Conservation (phyloP, 176 grass and related monocot species). For the Stipa capillata region DNA sequence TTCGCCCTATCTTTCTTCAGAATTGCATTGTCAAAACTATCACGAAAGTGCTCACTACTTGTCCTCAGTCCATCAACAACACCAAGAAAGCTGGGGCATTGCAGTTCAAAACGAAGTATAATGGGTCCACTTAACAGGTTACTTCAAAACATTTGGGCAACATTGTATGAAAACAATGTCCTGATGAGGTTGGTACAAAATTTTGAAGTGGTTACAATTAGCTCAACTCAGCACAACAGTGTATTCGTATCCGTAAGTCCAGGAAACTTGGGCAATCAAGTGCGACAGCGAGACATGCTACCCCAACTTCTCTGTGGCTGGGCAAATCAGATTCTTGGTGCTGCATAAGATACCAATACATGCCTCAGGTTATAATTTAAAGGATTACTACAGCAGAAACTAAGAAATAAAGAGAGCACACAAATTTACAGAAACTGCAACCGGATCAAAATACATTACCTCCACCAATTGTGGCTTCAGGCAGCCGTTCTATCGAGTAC, state of each 20-base stretch:
- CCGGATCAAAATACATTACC: conserved; percentile 28
- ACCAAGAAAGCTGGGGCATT: neutral
- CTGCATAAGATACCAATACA: conserved; percentile 26
- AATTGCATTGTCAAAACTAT: too few relatives aligned
- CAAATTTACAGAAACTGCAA: neutral
- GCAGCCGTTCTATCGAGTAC: conserved; percentile 82
- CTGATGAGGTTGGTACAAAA: neutral
- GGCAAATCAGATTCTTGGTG: conserved; percentile 57
- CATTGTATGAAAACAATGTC: neutral
- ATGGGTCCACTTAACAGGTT: neutral
- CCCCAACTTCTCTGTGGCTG: neutral
- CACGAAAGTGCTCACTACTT: too few relatives aligned
- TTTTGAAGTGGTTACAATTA: neutral
- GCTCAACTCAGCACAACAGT: neutral
- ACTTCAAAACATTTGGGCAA: neutral
- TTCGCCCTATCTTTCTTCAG: too few relatives aligned
- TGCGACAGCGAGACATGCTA: neutral
- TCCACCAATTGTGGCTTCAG: conserved; percentile 91
- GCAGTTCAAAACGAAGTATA: neutral
- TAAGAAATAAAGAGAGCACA: neutral
- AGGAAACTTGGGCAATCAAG: neutral
- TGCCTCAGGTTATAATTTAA: neutral
- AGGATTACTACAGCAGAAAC: neutral
- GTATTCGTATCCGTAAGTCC: neutral
- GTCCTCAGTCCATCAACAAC: neutral